Evolutionary conservation across 345 rosid species (phyloP).

Genomic region (Eucalyptus erythrocorys): DNA sequence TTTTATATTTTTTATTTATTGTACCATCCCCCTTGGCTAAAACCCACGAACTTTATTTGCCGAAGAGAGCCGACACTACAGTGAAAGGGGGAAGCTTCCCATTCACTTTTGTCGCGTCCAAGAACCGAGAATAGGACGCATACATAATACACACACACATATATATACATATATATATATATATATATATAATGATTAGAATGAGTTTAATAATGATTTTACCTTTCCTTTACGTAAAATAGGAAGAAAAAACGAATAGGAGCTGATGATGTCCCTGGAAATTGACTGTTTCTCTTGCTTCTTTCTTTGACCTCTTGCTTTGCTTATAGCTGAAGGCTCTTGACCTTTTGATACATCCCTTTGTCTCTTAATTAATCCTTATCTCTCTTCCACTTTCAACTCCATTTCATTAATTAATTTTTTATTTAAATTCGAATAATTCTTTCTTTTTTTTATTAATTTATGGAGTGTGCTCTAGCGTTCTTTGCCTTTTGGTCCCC

Average conservation of each 20-base stretch:
- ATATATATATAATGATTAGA: neutral
- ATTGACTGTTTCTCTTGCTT: neutral
- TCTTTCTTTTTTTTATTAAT: neutral
- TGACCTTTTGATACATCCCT: neutral
- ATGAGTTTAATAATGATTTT: neutral
- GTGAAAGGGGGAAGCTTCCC: neutral
- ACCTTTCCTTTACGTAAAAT: neutral
- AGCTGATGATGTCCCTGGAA: neutral
- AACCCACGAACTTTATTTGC: neutral
- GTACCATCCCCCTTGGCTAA: fast-evolving
- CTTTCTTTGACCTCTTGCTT: neutral
- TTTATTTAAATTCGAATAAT: neutral
- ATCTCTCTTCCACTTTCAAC: neutral
- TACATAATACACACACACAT: no score
- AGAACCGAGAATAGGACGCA: no score
- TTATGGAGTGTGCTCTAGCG: neutral
- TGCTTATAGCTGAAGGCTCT: neutral
- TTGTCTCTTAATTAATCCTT: neutral
- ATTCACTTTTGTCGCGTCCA: neutral
- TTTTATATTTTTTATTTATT: neutral
- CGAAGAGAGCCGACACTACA: neutral
- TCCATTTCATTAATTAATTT: neutral
- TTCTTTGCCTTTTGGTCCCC: neutral
- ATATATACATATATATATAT: no score
- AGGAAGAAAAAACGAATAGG: neutral